Percentiles rank a stretch among this genome's conserved stretches.
phyloP scores from a whole-genome alignment of 2,329 filamentous ascomycete genomes.

The Canariomyces notabilis region DNA sequence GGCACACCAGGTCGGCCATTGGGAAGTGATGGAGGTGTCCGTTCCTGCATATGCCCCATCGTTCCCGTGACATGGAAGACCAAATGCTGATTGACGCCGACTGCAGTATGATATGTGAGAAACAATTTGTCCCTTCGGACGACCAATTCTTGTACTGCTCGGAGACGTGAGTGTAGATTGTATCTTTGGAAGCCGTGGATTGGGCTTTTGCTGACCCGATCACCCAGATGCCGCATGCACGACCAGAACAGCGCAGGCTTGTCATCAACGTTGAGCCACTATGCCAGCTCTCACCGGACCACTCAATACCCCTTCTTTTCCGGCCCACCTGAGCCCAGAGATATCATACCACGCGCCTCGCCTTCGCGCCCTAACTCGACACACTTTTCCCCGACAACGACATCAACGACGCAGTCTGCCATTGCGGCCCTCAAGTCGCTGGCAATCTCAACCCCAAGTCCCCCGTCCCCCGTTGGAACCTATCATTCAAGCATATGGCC shows the following conservation, averaged over 20 bases:
- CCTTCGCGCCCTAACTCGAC: constrained; percentile 55
- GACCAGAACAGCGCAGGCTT: constrained; percentile 41
- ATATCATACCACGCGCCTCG: constrained; percentile 60
- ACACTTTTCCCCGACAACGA: constrained; percentile 51
- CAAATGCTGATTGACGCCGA: constrained; percentile 27
- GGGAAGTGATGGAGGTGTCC: constrained; percentile 12
- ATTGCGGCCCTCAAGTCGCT: constrained; percentile 53
- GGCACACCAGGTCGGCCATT: constrained; percentile 15
- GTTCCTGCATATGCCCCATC: constrained; percentile 31
- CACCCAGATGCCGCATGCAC: constrained; percentile 46
- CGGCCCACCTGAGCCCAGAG: constrained; percentile 48
- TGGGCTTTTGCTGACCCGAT: constrained; percentile 20
- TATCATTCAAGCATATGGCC: constrained; percentile 46
- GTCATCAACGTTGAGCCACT: constrained; percentile 27
- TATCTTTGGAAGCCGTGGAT: constrained; percentile 10
- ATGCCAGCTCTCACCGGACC: constrained; percentile 30
- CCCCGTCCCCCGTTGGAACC: constrained; percentile 46
- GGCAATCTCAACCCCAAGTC: constrained; percentile 49
- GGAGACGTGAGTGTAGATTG: constrained; percentile 47
- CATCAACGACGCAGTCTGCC: constrained; percentile 42
- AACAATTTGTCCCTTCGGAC: constrained; percentile 57
- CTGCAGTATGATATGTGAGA: constrained; percentile 60
- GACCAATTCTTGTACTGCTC: constrained; percentile 59
- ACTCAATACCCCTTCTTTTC: constrained; percentile 43
- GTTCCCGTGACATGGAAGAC: constrained; percentile 10